Evolutionary conservation across 176 grass and related monocot species (phyloP), one percentile per base, ranked within the genome.

Genomic region (Phoenix dactylifera): DNA sequence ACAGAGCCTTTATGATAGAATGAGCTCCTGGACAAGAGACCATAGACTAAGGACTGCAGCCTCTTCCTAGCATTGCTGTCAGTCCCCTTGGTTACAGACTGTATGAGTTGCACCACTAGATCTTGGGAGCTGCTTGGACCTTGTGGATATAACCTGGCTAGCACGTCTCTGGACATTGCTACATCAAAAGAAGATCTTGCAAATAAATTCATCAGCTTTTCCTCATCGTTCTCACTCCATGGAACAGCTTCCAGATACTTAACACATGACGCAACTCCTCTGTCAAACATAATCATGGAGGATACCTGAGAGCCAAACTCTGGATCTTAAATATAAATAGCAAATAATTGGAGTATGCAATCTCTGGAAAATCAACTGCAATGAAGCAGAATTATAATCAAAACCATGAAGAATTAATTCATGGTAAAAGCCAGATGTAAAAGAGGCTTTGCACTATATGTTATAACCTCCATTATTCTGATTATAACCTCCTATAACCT

Each of bases 191-290:
- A 68, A 81, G 71, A 76, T 54, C 52, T 77, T 51, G 66, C 75
- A 60, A 90, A 58, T 79, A 96, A 71, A 14, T 20, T 75, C 68
- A 75, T 87, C 23, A 96, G 82, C 60, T 53, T 60, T 72, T 88
- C 92, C 68, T 96, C 92, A 67, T 90, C 92, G 23, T 32, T 66
- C 48, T 90, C 86, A 57, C 60, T 90, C 92, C 92, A 96, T 25
- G 83, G 92, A 68, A 80, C 83, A 82, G 83, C 86, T 26, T 90
- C 92, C 16, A 96, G 69, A 80, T 90, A 96, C 23, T 69, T 72
- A 16, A 96, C 59, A 68, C 92, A 88, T 24, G n/a, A 54, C 15
- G 55, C 62, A 4, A 90, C 69, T 69, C 86, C 92, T 96, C 74
- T 87, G 58, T 95, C 86, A 77, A 90, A 90, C 83, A 83, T 85